Conservation (phyloP, 495 filamentous ascomycete species). For the Penicillium maclennaniae region DNA sequence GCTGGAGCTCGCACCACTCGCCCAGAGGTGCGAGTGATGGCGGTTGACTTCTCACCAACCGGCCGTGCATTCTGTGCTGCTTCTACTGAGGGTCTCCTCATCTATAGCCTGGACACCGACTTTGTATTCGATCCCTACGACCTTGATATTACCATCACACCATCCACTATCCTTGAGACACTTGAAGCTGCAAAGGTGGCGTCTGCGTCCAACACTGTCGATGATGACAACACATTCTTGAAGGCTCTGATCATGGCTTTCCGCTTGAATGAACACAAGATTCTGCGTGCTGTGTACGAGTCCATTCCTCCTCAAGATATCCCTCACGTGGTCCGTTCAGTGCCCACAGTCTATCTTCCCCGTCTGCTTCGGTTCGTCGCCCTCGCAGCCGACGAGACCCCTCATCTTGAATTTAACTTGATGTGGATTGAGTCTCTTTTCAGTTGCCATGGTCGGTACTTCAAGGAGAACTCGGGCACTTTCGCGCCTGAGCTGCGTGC, state of each 20-base stretch:
- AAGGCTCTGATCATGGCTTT: conserved; percentile 97
- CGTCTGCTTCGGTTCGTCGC: conserved; percentile 81
- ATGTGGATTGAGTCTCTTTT: conserved; percentile 87
- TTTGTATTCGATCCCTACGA: conserved; percentile 91
- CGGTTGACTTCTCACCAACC: conserved; percentile 81
- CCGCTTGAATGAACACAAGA: conserved; percentile 74
- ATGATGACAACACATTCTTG: conserved; percentile 68
- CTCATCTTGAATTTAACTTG: conserved; percentile 90
- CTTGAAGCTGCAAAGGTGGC: conserved; percentile 50
- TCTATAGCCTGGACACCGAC: conserved; percentile 81
- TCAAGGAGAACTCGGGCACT: conserved; percentile 71
- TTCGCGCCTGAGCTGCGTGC: conserved; percentile 78
- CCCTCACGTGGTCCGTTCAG: conserved; percentile 66
- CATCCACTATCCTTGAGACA: conserved; percentile 69
- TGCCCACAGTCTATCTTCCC: conserved; percentile 84
- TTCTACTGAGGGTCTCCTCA: conserved; percentile 86
- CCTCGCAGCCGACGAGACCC: conserved; percentile 78
- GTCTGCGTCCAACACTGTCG: conserved; percentile 23
- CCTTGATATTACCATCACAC: conserved; percentile 87
- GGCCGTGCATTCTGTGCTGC: conserved; percentile 91
- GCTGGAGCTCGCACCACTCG: conserved; percentile 66
- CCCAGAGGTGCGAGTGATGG: conserved; percentile 82
- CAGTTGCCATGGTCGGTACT: conserved; percentile 72
- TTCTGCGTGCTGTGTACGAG: conserved; percentile 83
- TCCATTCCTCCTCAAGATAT: conserved; percentile 73